Evolutionary conservation across 2,329 filamentous ascomycete genomes (phyloP).

Genomic region (Aspergillus pseudotamarii): DNA sequence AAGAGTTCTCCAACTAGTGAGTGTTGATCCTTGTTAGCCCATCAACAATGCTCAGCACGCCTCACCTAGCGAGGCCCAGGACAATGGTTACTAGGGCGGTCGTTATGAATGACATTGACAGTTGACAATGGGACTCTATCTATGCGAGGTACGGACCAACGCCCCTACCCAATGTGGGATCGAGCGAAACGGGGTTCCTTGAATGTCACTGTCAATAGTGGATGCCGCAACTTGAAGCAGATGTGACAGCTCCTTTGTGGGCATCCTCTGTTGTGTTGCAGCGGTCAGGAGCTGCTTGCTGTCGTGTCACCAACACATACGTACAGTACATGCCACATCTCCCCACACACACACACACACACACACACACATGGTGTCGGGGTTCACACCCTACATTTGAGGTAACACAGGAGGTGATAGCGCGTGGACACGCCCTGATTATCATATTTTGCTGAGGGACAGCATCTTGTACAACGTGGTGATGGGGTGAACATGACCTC

Average conservation of each 20-base stretch:
- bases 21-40: conserved; percentile 10
- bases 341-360: not conserved
- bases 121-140: conserved; percentile 2
- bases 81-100: not conserved
- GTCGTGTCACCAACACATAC: conserved; percentile 1
- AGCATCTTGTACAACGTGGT: conserved; percentile 1
- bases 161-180: not conserved
- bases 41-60: conserved; percentile 4
- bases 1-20: conserved; percentile 13
- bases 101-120: conserved; percentile 4
- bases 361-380: not conserved
- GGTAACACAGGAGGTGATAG: conserved; percentile 1
- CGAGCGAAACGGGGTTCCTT: not conserved
- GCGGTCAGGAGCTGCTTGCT: not conserved
- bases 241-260: conserved; percentile 16
- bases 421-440: conserved; percentile 2
- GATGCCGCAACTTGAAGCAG: not conserved
- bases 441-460: conserved; percentile 1
- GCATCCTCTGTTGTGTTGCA: not conserved
- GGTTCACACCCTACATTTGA: not conserved
- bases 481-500: not conserved
- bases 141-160: not conserved
- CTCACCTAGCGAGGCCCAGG: conserved; percentile 6
- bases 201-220: conserved; percentile 4
- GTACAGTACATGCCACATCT: not conserved